Evolutionary conservation across 352 stramenopile species (phyloP).

Genomic region (Globisporangium acanthophoron): DNA sequence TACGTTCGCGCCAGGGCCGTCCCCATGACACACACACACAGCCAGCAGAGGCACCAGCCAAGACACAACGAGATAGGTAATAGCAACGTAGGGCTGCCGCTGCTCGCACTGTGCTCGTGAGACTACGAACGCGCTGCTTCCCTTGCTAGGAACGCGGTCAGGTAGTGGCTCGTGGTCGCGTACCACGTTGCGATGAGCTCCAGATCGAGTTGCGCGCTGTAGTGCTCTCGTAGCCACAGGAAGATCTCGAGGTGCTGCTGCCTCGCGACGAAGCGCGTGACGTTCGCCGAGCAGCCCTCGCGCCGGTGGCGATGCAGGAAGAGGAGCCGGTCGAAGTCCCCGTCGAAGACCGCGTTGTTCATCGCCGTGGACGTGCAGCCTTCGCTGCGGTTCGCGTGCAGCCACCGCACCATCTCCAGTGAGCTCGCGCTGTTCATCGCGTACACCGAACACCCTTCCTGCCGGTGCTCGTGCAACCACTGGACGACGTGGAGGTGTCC

Average conservation of each 20-base stretch:
- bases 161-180: not conserved
- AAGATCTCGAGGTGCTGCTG: slow-evolving; percentile 7
- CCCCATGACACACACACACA: not conserved
- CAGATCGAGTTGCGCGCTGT: slow-evolving; percentile 1
- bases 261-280: slow-evolving; percentile 1
- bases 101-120: not conserved
- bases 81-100: not conserved
- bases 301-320: slow-evolving; percentile 1
- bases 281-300: slow-evolving; percentile 2
- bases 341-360: slow-evolving; percentile 3
- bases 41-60: not conserved
- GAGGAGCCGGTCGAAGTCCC: slow-evolving; percentile 1
- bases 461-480: not conserved
- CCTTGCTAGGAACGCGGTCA: not conserved
- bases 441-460: not conserved
- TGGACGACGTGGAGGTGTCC: not conserved
- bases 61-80: not conserved
- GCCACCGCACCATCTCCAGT: slow-evolving; percentile 2
- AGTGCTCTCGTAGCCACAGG: slow-evolving; percentile 5
- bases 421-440: not conserved
- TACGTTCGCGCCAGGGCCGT: slow-evolving; percentile 34
- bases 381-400: slow-evolving; percentile 10
- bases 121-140: not conserved
- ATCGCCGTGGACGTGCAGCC: slow-evolving; percentile 11
- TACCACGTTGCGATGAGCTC: not conserved